phyloP scores from a whole-genome alignment of 108 stramenopile genomes.

The Nitzschia inconspicua region DNA sequence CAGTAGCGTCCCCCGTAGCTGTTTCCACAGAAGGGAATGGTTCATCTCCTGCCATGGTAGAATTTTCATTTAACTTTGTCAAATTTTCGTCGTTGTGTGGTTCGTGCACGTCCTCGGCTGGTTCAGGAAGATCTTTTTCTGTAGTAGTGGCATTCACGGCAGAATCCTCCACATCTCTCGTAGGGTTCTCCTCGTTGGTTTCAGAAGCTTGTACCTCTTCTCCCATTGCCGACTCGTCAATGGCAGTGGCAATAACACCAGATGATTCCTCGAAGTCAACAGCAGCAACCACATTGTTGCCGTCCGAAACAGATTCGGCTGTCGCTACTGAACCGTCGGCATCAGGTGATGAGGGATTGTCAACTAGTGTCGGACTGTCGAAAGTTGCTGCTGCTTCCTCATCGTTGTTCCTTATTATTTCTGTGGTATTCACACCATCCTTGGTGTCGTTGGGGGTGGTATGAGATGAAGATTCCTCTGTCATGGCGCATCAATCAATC shows the following conservation, averaged over 20 bases:
- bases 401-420: too few species aligned
- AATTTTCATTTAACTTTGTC: neutral
- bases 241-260: neutral
- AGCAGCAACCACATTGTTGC: neutral
- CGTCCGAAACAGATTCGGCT: neutral
- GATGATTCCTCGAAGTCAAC: neutral
- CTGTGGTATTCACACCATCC: too few species aligned
- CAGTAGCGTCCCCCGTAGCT: too few species aligned
- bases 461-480: too few species aligned
- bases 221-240: neutral
- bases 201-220: neutral
- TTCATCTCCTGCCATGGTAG: too few species aligned
- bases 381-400: too few species aligned
- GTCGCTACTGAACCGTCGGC: neutral
- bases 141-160: neutral
- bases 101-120: neutral
- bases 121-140: too few species aligned
- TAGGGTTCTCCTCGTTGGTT: neutral
- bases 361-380: too few species aligned
- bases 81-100: neutral
- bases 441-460: too few species aligned
- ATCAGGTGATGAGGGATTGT: neutral
- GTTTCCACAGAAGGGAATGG: too few species aligned
- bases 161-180: neutral
- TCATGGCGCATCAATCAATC: too few species aligned